Evolutionary conservation across 257 asterid species (phyloP).

Genomic region (Solanum ahanhuiri): DNA sequence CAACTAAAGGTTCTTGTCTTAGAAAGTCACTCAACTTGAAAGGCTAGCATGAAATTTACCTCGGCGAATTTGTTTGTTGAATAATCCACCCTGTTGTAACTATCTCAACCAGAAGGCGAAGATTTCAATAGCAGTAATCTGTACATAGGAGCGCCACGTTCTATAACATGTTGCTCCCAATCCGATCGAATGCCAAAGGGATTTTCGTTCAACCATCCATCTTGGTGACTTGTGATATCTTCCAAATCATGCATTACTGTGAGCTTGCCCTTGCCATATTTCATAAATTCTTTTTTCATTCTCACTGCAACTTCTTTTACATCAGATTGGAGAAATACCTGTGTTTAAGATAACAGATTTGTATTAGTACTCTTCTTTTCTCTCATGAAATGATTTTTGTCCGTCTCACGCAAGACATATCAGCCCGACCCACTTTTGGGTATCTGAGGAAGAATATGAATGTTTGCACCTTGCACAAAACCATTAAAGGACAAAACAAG

Average conservation of each 20-base stretch:
- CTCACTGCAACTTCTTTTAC: conserved; percentile 61
- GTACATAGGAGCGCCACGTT: conserved; percentile 73
- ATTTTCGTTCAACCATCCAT: conserved; percentile 58
- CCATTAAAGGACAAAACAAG: no score
- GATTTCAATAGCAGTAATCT: conserved; percentile 56
- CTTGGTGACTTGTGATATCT: neutral
- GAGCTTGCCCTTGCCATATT: conserved; percentile 59
- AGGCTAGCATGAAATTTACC: neutral
- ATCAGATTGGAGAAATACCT: conserved; percentile 95
- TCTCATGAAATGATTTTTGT: neutral
- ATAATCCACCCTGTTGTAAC: conserved; percentile 1
- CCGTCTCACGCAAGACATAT: neutral
- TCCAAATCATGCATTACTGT: conserved; percentile 17
- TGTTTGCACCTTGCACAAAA: no score
- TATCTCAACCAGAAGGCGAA: conserved; percentile 8
- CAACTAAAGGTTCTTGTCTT: no score
- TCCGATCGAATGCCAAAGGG: conserved; percentile 84
- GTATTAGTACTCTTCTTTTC: no score
- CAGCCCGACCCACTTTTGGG: neutral
- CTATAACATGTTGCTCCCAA: conserved; percentile 82
- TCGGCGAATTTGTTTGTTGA: neutral
- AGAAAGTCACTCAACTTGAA: neutral
- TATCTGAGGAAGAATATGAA: neutral
- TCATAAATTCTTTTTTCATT: conserved; percentile 61
- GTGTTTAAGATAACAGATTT: neutral